phyloP scores from a whole-genome alignment of 208 protist species.

The Trypanosomatidae sp. region DNA sequence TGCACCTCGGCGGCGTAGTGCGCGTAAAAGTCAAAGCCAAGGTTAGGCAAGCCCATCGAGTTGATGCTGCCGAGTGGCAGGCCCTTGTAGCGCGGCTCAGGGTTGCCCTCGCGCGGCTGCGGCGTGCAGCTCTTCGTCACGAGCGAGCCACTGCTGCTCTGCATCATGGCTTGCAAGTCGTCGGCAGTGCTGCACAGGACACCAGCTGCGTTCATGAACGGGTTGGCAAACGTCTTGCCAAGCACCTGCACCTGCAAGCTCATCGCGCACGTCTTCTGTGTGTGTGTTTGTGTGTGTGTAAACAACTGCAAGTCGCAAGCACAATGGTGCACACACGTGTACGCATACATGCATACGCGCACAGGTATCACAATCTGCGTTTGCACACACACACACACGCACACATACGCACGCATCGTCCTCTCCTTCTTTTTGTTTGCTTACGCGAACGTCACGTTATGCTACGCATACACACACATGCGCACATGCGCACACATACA shows the following conservation, averaged over 20 bases:
- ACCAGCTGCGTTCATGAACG: conserved; percentile 83
- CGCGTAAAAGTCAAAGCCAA: conserved; percentile 70
- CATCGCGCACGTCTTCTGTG: conserved; percentile 21
- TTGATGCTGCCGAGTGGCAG: conserved; percentile 79
- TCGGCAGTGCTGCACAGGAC: conserved; percentile 59
- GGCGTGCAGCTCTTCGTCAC: conserved; percentile 81
- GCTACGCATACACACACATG: conserved; percentile 34
- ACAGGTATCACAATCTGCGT: conserved; percentile 1
- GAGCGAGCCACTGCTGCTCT: conserved; percentile 43
- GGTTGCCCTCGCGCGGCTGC: conserved; percentile 57
- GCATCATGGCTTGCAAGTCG: conserved; percentile 43
- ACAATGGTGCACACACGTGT: conserved; percentile 4
- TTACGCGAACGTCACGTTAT: conserved; percentile 11
- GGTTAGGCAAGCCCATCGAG: conserved; percentile 82
- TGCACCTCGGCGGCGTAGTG: conserved; percentile 35
- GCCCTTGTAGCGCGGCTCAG: conserved; percentile 52
- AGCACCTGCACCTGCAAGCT: conserved; percentile 53
- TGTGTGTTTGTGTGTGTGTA: conserved; percentile 2
- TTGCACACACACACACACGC: not conserved
- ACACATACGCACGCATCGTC: not conserved
- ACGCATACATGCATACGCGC: conserved; percentile 9
- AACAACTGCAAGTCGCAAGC: not conserved
- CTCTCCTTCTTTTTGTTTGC: not conserved
- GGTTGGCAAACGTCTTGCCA: conserved; percentile 46
- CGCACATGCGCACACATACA: conserved; percentile 24